Base-by-base conservation (phyloP, 495 filamentous ascomycete species). In the Penicillium arizonense region DNA sequence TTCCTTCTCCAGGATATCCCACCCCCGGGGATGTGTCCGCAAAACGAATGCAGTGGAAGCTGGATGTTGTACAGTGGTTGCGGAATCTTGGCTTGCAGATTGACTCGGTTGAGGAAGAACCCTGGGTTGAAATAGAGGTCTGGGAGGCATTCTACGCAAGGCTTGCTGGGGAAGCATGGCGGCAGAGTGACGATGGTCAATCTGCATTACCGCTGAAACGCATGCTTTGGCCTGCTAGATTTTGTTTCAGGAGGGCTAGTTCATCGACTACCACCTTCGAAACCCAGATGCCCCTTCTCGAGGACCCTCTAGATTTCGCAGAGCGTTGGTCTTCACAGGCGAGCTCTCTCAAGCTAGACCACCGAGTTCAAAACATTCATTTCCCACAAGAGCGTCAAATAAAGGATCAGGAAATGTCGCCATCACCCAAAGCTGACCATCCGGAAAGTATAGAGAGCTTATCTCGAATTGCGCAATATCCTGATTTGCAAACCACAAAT, bases 291-390 rank as follows among this genome's bases (percentile, higher is more conserved):
- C 30, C 59, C 18, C 45, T 57, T 44, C 24, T 47, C 10, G 57
- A 62, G 51, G 86, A 93, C 62, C 86, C 87, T 18, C 59, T 96
- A 24, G 71, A 77, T 10, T 79, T 82, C 56, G 88, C 87, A 3
- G 83, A 89, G 67, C 67, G 74, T 20, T 96, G 91, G 91, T 81
- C 79, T 41, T 51, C 57, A 47, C 71, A 56, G 64, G 69, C 34
- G 63, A 76, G 38, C 11, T 50, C 47, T 32, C 49, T 64, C 24
- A 55, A 61, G 24, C 57, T 59, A 21, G 62, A 57, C 23, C 48
- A 56, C 33, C 40, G 47, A 53, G 32, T 20, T 16, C 52, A 52
- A 38, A 50, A 36, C 32, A 43, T 39, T 12, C 48, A 57, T 74
- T 72, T 30, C 63, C 72, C 56, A 38, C 80, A 64, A 63, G 61